Base-by-base conservation (phyloP, 1,284 basidiomycete genomes). In the Ceratobasidium sp. region DNA sequence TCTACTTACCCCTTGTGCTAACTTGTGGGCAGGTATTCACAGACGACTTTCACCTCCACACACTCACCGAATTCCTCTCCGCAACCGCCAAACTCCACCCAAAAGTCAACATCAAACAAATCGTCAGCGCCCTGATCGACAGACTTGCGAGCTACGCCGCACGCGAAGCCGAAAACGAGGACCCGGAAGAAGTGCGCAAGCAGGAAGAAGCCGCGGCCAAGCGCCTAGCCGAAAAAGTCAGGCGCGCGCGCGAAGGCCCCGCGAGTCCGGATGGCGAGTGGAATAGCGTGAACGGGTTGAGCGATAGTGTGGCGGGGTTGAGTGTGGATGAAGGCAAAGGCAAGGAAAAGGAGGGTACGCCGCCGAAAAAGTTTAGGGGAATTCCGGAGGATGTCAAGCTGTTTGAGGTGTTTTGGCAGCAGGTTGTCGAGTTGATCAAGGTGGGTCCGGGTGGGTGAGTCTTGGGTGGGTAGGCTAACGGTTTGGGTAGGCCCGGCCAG, bases 341-440 rank as follows among this genome's bases (percentile, higher is more conserved):
- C 70, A 84, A 82, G 75, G 73, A 69, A 17, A 71, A 50, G 34
- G 84, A 84, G 42, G 73, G 71, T 13, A 73, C 77, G 1, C 80
- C 82, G 55, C 83, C 87, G 52, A 85, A 84, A 75, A 94, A 93
- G 78, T 97, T 95, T 81, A 83, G 95, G 76, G 96, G 96, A 31
- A 89, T 98, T 55, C 95, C 96, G 5, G 91, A 94, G 78, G 86
- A 96, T 74, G 94, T 96, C 35, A 91, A 89, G 75, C 79, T 98
- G 64, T 98, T 98, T 73, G 96, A 98, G 77, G 93, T 98, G 12
- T 98, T 98, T 79, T 98, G 95, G 96, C 89, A 93, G 73, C 96
- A 98, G 78, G 92, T 98, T n/a, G 94, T 97, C 7, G 91, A 96
- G 77, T 86, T 98, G 38, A 95, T 98, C 82, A 95, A 95, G 85